Evolutionary conservation across 495 filamentous ascomycete species (phyloP).

Genomic region (Aspergillus panamensis): DNA sequence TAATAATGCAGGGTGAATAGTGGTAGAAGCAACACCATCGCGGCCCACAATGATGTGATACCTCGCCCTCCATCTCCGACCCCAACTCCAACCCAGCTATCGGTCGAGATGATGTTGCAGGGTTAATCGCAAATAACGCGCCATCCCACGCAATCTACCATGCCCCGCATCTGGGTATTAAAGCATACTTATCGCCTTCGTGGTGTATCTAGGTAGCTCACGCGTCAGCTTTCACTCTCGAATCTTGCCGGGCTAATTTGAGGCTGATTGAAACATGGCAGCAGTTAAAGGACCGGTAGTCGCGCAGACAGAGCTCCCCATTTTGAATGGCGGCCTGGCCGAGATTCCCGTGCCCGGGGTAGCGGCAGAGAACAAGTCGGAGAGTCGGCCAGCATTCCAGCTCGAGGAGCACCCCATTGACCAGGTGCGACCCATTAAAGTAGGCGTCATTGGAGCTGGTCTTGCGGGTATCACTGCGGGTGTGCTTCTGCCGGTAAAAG

Average conservation of each 20-base stretch:
- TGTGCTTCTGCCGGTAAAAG: conserved; percentile 46
- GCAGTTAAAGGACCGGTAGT: conserved; percentile 10
- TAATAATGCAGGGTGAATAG: too few relatives aligned
- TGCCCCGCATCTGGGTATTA: background rate
- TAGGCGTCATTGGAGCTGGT: conserved; percentile 53
- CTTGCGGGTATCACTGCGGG: conserved; percentile 49
- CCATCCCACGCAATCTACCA: background rate
- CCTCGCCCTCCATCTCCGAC: background rate
- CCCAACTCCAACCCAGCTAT: too few relatives aligned
- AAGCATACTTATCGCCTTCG: background rate
- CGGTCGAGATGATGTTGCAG: too few relatives aligned
- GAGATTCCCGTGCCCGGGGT: background rate
- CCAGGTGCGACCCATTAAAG: conserved; percentile 41
- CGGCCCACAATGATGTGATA: conserved; percentile 22
- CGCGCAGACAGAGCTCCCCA: conserved; percentile 6
- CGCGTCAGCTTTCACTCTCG: too few relatives aligned
- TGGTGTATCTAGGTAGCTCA: too few relatives aligned
- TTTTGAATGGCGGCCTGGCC: background rate
- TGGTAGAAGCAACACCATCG: conserved; percentile 16
- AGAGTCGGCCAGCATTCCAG: conserved; percentile 23
- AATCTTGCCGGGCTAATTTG: background rate
- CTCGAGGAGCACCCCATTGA: conserved; percentile 44
- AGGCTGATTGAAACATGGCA: conserved; percentile 1
- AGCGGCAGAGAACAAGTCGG: background rate
- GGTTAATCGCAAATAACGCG: too few relatives aligned